Evolutionary conservation across 164 flowering plant genomes (phyloP).

Genomic region (Aristolochia fimbriata): DNA sequence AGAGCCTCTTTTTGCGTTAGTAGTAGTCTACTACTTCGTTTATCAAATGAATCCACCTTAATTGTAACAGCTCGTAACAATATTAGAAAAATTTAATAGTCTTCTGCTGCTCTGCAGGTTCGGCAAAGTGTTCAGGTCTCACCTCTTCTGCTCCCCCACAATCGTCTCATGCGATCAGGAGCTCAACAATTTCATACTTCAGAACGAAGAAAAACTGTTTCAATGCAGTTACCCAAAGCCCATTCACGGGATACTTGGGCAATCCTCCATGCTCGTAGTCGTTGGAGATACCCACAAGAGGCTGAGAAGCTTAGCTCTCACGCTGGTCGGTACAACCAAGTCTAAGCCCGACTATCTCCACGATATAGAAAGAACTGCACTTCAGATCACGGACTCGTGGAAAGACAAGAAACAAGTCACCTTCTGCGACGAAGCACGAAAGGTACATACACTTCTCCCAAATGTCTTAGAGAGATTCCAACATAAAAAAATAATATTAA

Average conservation of each 20-base stretch:
- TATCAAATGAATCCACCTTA: too few relatives aligned
- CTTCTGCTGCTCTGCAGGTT: conserved; percentile 33
- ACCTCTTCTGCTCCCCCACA: conserved; percentile 56
- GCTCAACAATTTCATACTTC: conserved; percentile 59
- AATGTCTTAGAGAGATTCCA: too few relatives aligned
- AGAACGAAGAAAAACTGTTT: conserved; percentile 72
- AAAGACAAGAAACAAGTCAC: conserved; percentile 21
- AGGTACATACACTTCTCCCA: conserved; percentile 32
- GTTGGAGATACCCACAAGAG: conserved; percentile 59
- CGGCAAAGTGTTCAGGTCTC: conserved; percentile 67
- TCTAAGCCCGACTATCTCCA: conserved; percentile 30
- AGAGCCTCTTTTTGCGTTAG: not conserved
- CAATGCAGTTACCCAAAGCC: conserved; percentile 57
- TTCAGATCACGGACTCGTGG: conserved; percentile 47
- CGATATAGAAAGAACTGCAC: conserved; percentile 30
- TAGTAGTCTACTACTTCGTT: not conserved
- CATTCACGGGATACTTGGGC: conserved; percentile 58
- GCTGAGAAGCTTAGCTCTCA: conserved; percentile 33
- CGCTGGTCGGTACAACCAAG: conserved; percentile 28
- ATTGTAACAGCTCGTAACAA: not conserved
- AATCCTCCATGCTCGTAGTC: conserved; percentile 38
- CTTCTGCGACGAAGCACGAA: conserved; percentile 46
- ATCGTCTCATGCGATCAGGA: conserved; percentile 74
- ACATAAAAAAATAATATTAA: too few relatives aligned
- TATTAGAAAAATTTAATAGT: not conserved